Percentiles rank a stretch among this genome's conserved stretches.
Evolutionary conservation across 495 filamentous ascomycete genomes (phyloP).

Genomic region (Tuber indicum): DNA sequence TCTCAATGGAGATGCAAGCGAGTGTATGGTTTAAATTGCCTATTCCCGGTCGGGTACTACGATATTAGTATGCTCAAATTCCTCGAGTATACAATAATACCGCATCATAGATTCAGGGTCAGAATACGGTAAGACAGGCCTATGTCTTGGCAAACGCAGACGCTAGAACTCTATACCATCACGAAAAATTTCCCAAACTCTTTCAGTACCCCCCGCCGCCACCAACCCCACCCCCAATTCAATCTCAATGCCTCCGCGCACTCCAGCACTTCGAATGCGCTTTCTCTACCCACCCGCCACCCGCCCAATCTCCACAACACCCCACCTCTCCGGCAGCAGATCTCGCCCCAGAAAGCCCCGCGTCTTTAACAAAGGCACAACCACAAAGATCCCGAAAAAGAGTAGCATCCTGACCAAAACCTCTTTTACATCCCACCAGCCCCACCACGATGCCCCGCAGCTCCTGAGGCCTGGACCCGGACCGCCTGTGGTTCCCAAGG

Average conservation of each 20-base stretch:
- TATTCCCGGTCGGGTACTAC: background rate
- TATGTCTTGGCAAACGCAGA: background rate
- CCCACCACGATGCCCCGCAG: background rate
- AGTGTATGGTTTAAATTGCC: background rate
- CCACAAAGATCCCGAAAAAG: background rate
- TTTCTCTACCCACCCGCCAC: background rate
- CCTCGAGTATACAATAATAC: no score
- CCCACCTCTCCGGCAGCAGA: background rate
- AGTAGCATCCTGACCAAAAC: background rate
- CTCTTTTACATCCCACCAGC: background rate
- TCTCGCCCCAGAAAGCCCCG: background rate
- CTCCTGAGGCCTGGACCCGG: background rate
- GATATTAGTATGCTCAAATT: constrained; percentile 6
- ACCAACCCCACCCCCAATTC: background rate
- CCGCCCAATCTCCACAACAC: background rate
- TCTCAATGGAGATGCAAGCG: background rate
- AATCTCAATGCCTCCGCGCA: background rate
- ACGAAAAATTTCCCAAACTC: background rate
- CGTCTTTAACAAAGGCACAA: rapidly evolving
- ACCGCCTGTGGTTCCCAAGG: background rate
- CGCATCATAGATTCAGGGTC: background rate
- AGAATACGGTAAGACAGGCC: background rate
- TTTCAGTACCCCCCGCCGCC: background rate
- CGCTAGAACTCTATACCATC: background rate
- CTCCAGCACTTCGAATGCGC: background rate